These are phyloP conservation scores for Beauveria varroae DNA, from an alignment of 2,329 filamentous ascomycete species.

Conservation along the genomic window DNA sequence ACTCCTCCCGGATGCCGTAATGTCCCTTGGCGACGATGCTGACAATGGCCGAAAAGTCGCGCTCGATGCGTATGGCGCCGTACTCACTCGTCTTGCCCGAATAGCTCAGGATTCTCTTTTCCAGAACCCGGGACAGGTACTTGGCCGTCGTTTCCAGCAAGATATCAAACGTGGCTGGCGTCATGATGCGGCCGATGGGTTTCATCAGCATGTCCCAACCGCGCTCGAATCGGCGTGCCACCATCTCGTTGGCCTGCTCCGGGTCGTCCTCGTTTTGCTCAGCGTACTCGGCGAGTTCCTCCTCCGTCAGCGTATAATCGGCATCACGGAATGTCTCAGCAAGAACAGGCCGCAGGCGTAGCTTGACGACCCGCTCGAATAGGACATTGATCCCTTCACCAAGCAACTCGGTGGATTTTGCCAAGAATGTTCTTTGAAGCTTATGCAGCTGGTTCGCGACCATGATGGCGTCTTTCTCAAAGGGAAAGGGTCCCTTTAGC, in stretches of 20 bases:
- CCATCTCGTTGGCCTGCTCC: slow-evolving; percentile 53
- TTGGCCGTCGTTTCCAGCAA: slow-evolving; percentile 66
- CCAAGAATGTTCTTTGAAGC: slow-evolving; percentile 64
- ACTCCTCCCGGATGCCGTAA: slow-evolving; percentile 71
- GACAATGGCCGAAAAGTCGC: slow-evolving; percentile 74
- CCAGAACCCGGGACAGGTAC: slow-evolving; percentile 70
- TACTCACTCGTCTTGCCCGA: slow-evolving; percentile 72
- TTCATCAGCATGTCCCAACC: slow-evolving; percentile 81
- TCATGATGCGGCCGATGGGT: slow-evolving; percentile 79
- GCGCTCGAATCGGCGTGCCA: slow-evolving; percentile 71
- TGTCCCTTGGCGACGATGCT: slow-evolving; percentile 59
- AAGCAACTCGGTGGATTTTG: slow-evolving; percentile 75
- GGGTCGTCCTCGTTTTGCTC: slow-evolving; percentile 47
- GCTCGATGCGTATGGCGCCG: slow-evolving; percentile 74
- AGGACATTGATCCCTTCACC: slow-evolving; percentile 78
- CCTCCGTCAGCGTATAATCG: slow-evolving; percentile 68
- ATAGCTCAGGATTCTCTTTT: slow-evolving; percentile 80
- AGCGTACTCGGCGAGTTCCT: slow-evolving; percentile 51
- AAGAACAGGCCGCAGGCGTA: slow-evolving; percentile 75
- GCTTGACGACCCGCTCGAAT: slow-evolving; percentile 80
- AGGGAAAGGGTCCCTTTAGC: slow-evolving; percentile 66
- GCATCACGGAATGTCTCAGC: slow-evolving; percentile 85
- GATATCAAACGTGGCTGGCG: slow-evolving; percentile 64
- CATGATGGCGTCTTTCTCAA: slow-evolving; percentile 64
- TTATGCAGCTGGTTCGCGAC: slow-evolving; percentile 61